phyloP scores from a whole-genome alignment of 2,329 filamentous ascomycete species.

The Rachicladosporium sp. region DNA sequence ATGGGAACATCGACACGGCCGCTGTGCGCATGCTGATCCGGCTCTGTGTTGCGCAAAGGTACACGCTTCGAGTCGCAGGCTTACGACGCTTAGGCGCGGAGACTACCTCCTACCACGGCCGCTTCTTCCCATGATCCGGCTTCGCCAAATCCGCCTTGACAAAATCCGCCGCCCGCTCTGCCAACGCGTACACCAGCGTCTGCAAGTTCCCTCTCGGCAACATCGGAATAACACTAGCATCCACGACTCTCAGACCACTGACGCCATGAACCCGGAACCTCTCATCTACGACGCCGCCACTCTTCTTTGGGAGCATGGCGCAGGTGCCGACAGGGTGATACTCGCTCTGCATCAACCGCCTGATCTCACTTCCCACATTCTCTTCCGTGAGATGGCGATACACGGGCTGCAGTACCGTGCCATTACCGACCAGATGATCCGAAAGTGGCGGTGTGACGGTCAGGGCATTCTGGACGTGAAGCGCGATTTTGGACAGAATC shows the following conservation, averaged over 20 bases:
- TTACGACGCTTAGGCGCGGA: too few species aligned
- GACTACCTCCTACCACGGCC: too few species aligned
- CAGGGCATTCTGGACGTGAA: slow-evolving; percentile 8
- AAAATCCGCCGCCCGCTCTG: slow-evolving; percentile 15
- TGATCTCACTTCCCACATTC: slow-evolving; percentile 5
- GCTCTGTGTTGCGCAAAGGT: too few species aligned
- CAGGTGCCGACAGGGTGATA: slow-evolving; percentile 18
- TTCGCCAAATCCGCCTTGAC: slow-evolving; percentile 7
- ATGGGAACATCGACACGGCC: too few species aligned
- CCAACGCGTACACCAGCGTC: slow-evolving; percentile 8
- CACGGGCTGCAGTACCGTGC: neutral
- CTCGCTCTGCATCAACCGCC: slow-evolving; percentile 5
- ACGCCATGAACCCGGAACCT: slow-evolving; percentile 15
- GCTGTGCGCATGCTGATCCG: too few species aligned
- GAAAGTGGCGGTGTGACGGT: slow-evolving; percentile 3
- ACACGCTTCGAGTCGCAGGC: too few species aligned
- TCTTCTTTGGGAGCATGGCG: slow-evolving; percentile 12
- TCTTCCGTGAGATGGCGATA: neutral
- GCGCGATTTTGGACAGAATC: slow-evolving; percentile 8
- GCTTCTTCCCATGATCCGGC: too few species aligned
- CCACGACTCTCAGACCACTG: slow-evolving; percentile 15
- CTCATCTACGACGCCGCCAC: slow-evolving; percentile 16
- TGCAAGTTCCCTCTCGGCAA: slow-evolving; percentile 9
- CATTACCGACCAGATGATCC: slow-evolving; percentile 1
- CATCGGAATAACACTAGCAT: slow-evolving; percentile 18